Evolutionary conservation across 1,284 basidiomycete species (phyloP).

Genomic region (Boletus calvinii): DNA sequence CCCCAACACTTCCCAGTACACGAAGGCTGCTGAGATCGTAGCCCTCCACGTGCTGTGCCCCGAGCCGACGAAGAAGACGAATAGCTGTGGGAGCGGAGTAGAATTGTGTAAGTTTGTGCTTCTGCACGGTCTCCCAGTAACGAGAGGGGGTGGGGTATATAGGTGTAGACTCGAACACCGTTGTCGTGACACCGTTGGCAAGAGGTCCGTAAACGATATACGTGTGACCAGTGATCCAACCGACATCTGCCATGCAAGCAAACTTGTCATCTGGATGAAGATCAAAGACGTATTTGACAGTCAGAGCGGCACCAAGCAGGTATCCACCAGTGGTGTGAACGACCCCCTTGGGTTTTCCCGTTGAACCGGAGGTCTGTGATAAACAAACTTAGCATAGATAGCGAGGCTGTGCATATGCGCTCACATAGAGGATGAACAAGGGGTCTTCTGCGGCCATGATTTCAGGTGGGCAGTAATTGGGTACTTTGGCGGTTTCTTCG

Average conservation of each 20-base stretch:
- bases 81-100: slow-evolving; percentile 95
- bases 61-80: slow-evolving; percentile 86
- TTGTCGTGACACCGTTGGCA: slow-evolving; percentile 87
- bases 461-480: slow-evolving; percentile 88
- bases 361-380: slow-evolving; percentile 85
- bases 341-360: slow-evolving; percentile 96
- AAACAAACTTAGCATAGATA: slow-evolving; percentile 1
- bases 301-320: slow-evolving; percentile 84
- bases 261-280: slow-evolving; percentile 91
- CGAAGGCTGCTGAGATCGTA: slow-evolving; percentile 85
- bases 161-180: slow-evolving; percentile 95
- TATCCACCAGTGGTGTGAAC: slow-evolving; percentile 96
- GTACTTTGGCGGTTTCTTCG: slow-evolving; percentile 82
- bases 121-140: slow-evolving; percentile 96
- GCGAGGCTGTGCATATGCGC: slow-evolving; percentile 31
- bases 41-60: slow-evolving; percentile 82
- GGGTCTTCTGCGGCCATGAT: slow-evolving; percentile 91
- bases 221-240: slow-evolving; percentile 99
- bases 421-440: slow-evolving; percentile 94
- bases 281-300: slow-evolving; percentile 97
- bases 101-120: slow-evolving; percentile 93
- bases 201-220: slow-evolving; percentile 98
- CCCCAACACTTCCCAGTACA: slow-evolving; percentile 91
- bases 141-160: slow-evolving; percentile 95
- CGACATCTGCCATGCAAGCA: slow-evolving; percentile 98